Base-by-base conservation (phyloP, 1,284 basidiomycete species). In the Puccinia coronata region DNA sequence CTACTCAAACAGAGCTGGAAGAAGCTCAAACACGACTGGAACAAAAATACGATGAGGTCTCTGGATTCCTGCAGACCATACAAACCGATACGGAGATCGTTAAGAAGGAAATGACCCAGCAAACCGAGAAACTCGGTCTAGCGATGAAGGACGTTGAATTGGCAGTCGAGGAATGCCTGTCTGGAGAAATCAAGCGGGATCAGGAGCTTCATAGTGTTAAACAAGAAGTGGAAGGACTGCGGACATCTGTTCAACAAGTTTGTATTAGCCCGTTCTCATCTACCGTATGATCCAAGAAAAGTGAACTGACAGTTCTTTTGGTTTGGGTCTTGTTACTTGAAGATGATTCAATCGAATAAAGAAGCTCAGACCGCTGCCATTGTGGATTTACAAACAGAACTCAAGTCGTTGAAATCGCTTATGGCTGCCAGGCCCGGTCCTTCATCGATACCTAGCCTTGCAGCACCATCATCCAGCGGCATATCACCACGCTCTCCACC, bases 1-100 rank as follows among this genome's bases (percentile, higher is more conserved):
- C 76, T 14, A 70, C 63, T 41, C 76, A 79, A 71, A 70, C 76
- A 36, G 49, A 79, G 67, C 76, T 79, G 12, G 65, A 79, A 65
- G 65, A 79, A 59, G 76, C 76, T 20, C 63, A 79, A 47, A 25
- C 49, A n/a, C 36, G 65, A 49, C 65, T 79, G 23, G 76, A 79
- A 59, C 47, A 69, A 36, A 79, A 79, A 47, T 79, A 69, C n/a
- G 76, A 79, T 57, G 49, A 79, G 25, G 39, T 59, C 18, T 36
- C 63, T 28, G 51, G 34, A 43, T 70, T 70, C 47, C 67, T 79
- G 18, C 63, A 79, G 25, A 55, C 53, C 1, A 79, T 79, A 16
- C 63, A 79, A 57, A 14, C 63, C 4, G 65, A 79, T 43, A 70
- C 76, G 2, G 51, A 79, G 43, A 41, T 70, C 36, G 61, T 79